Base-by-base conservation (phyloP, 768 basidiomycete species). In the Fomitopsis pulvina region DNA sequence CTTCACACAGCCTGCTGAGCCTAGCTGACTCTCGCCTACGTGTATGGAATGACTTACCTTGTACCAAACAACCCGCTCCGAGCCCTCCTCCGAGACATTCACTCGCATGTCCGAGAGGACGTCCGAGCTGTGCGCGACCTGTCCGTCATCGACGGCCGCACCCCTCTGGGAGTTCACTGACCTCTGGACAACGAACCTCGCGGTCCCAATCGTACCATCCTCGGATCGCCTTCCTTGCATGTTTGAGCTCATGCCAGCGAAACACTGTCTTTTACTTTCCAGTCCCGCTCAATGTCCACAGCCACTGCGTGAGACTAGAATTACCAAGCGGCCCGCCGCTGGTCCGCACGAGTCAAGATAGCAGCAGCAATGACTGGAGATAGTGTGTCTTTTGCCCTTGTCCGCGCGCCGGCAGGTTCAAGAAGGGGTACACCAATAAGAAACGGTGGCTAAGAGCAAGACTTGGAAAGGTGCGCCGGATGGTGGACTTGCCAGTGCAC, bases 21-120 rank as follows among this genome's bases (percentile, higher is more conserved):
- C 66, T 48, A 58, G 59, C 32, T 10, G 41, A 38, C 4, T 26
- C 9, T 41, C 21, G 3, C 46, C 43, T n/a, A 40, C 21, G 42
- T 48, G 45, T 55, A 45, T 52, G 29, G 48, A 16, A 41, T 29
- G 30, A 43, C 72, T 44, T 60, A 83, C 86, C 74, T 87, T 88
- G 65, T 80, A 87, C 86, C 85, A 89, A 18, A 82, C 64, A 2
- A 88, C 73, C 37, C 71, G 72, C 3, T 75, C 73, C 2, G 79
- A 74, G 27, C 68, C 71, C 60, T 85, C 84, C 52, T 77, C 73
- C 2, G 65, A 69, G 0, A 89, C 73, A 52, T 86, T 81, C 5
- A 89, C 68, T 47, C 81, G 74, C 74, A 85, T 74, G 52, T 87
- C 82, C 39, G 73, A 73, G 30, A 89, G 70, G 37, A 88, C 85